These are phyloP conservation scores for Candida caryicola DNA, from an alignment of 805 yeast genomes.

Conservation along the genomic window DNA sequence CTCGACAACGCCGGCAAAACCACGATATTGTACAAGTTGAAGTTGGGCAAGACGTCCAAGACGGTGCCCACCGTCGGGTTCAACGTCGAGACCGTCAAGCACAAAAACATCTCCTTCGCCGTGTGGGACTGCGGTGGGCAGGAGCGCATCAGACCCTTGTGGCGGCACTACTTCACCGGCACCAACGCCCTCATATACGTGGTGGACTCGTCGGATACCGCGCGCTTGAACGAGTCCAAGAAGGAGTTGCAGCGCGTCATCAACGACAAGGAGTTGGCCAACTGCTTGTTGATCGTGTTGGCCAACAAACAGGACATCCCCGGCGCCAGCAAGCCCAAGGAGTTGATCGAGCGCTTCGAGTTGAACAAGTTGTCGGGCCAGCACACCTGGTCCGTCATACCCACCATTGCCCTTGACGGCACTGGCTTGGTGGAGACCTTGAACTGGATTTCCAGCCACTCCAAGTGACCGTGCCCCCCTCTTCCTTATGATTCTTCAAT, in stretches of 20 bases:
- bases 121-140: slow-evolving; percentile 98
- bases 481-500: slow-evolving; percentile 1
- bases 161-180: slow-evolving; percentile 95
- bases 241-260: slow-evolving; percentile 75
- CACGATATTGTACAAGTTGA: slow-evolving; percentile 80
- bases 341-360: slow-evolving; percentile 69
- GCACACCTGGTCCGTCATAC: slow-evolving; percentile 88
- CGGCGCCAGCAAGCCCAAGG: slow-evolving; percentile 72
- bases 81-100: slow-evolving; percentile 83
- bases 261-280: slow-evolving; percentile 78
- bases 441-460: slow-evolving; percentile 77
- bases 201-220: slow-evolving; percentile 74
- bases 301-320: slow-evolving; percentile 86
- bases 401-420: slow-evolving; percentile 86
- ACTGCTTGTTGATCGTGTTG: slow-evolving; percentile 75
- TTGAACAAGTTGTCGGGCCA: slow-evolving; percentile 55
- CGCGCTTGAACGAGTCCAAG: slow-evolving; percentile 73
- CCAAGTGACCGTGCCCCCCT: slow-evolving; percentile 18
- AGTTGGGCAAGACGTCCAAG: slow-evolving; percentile 67
- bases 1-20: slow-evolving; percentile 93
- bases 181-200: slow-evolving; percentile 90
- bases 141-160: slow-evolving; percentile 83
- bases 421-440: slow-evolving; percentile 86
- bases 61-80: slow-evolving; percentile 94
- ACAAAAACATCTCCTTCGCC: slow-evolving; percentile 77